phyloP scores from a whole-genome alignment of 2,329 filamentous ascomycete genomes.

The Blumeriella jaapii region DNA sequence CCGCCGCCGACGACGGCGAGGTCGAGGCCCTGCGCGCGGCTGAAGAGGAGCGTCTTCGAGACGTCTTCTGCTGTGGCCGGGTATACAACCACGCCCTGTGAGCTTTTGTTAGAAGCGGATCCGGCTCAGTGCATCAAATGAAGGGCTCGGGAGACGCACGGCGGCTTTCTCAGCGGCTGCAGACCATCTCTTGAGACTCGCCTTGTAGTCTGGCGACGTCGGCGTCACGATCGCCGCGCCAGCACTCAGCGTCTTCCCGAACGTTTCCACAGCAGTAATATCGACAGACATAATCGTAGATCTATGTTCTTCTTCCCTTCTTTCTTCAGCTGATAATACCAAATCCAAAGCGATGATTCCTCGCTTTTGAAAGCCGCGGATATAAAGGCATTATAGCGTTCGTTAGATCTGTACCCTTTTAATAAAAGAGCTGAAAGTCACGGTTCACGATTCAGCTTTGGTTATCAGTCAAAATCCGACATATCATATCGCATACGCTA shows the following conservation, averaged over 20 bases:
- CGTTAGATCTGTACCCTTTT: too few relatives aligned
- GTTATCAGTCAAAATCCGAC: too few relatives aligned
- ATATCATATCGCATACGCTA: too few relatives aligned
- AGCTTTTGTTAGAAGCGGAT: too few relatives aligned
- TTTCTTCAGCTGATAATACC: too few relatives aligned
- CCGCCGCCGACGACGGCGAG: constrained; percentile 13
- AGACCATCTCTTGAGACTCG: constrained; percentile 18
- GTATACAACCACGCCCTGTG: constrained; percentile 15
- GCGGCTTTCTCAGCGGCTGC: constrained; percentile 15
- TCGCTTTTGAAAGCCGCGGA: too few relatives aligned
- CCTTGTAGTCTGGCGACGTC: constrained; percentile 11
- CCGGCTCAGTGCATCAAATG: too few relatives aligned
- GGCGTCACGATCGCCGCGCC: constrained; percentile 9
- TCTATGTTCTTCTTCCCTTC: too few relatives aligned
- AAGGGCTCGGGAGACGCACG: constrained; percentile 8
- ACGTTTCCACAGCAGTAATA: background rate
- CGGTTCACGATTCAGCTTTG: too few relatives aligned
- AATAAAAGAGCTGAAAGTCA: too few relatives aligned
- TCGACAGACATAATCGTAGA: background rate
- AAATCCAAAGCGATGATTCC: too few relatives aligned
- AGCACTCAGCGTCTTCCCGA: constrained; percentile 5
- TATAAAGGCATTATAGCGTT: too few relatives aligned
- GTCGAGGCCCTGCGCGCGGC: constrained; percentile 8
- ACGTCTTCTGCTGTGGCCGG: constrained; percentile 14
- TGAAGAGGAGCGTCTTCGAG: constrained; percentile 11